A percentile compares a stretch with the other conserved stretches of the same genome.
phyloP scores from a whole-genome alignment of 2,329 filamentous ascomycete species.

The Aquanectria penicillioides region DNA sequence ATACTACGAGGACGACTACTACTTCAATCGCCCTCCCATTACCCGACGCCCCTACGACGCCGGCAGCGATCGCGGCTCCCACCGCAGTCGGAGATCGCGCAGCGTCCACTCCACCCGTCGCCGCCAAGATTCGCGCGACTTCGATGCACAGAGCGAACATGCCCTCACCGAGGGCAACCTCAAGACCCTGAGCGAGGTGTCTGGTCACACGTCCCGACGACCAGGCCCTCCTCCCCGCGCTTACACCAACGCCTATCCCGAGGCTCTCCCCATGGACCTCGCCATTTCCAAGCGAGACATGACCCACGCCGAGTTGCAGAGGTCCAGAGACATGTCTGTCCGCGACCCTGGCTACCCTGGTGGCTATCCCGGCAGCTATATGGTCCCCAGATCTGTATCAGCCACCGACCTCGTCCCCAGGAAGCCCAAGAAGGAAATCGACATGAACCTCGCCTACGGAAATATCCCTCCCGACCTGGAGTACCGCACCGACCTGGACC shows the following conservation, averaged over 20 bases:
- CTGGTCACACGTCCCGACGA: constrained; percentile 59
- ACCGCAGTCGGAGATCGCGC: constrained; percentile 52
- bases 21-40: constrained; percentile 44
- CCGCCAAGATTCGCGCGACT: constrained; percentile 22
- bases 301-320: constrained; percentile 42
- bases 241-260: constrained; percentile 50
- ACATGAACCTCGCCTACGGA: constrained; percentile 94
- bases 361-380: no score
- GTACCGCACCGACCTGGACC: constrained; percentile 58
- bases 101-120: constrained; percentile 47
- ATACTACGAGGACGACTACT: constrained; percentile 45
- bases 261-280: constrained; percentile 54
- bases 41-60: constrained; percentile 45
- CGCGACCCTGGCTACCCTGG: constrained; percentile 41
- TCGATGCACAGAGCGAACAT: constrained; percentile 45
- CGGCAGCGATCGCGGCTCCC: constrained; percentile 53
- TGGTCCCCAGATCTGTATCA: constrained; percentile 52
- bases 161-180: constrained; percentile 65
- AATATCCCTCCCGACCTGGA: constrained; percentile 77
- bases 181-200: constrained; percentile 63
- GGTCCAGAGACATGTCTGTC: constrained; percentile 31
- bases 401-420: constrained; percentile 49
- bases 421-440: constrained; percentile 65
- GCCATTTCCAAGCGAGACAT: constrained; percentile 49
- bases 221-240: constrained; percentile 53